phyloP scores from a whole-genome alignment of 2,329 filamentous ascomycete genomes.

The Metarhizium humberi region DNA sequence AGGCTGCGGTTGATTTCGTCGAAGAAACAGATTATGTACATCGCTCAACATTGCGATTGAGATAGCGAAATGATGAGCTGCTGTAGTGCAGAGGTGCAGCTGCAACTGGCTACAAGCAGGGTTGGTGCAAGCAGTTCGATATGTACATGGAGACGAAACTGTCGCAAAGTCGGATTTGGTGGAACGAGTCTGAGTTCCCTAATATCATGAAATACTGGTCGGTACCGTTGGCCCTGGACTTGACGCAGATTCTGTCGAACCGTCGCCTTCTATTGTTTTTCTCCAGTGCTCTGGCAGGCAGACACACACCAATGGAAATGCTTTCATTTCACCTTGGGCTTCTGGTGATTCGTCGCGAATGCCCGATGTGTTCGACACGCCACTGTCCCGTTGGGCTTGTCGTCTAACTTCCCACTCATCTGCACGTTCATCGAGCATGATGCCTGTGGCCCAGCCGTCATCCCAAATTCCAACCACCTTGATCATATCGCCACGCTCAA shows the following conservation, averaged over 20 bases:
- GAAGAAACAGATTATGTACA: slow-evolving; percentile 10
- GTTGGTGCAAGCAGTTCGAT: slow-evolving; percentile 1
- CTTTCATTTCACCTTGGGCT: slow-evolving; percentile 77
- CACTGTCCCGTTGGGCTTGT: slow-evolving; percentile 80
- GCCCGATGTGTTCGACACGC: slow-evolving; percentile 73
- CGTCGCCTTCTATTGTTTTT: slow-evolving; percentile 90
- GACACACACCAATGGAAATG: slow-evolving; percentile 93
- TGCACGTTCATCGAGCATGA: slow-evolving; percentile 70
- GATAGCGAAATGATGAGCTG: slow-evolving; percentile 5
- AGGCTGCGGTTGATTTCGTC: neutral
- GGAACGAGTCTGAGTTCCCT: neutral
- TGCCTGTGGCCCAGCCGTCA: slow-evolving; percentile 94
- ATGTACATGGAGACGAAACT: slow-evolving; percentile 1
- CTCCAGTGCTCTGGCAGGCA: slow-evolving; percentile 93
- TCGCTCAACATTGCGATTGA: slow-evolving; percentile 5
- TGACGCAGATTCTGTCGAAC: slow-evolving; percentile 55
- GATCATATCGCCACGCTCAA: slow-evolving; percentile 95
- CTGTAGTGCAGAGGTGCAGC: neutral
- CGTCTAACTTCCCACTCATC: slow-evolving; percentile 80
- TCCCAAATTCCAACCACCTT: slow-evolving; percentile 99
- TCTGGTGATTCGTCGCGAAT: slow-evolving; percentile 53
- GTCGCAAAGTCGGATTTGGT: neutral
- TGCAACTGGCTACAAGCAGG: neutral
- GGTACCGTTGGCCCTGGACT: slow-evolving; percentile 18
- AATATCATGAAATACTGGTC: slow-evolving; percentile 3